Base-by-base conservation (phyloP, 163 green algal species). In the Volvox carteri region DNA sequence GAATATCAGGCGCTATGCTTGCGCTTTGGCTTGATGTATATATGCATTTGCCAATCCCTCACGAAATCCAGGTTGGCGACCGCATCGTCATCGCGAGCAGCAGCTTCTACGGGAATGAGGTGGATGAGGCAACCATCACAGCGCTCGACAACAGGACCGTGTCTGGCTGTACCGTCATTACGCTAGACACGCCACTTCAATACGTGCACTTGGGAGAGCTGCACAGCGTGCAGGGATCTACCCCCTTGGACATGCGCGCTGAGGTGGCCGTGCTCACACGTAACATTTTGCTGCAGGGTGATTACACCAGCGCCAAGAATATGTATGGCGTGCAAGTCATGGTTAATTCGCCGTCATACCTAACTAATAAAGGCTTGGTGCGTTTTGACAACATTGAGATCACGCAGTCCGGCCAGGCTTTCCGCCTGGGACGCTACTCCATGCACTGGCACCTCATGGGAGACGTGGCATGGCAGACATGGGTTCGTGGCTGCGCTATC, bases 381-480 rank as follows among this genome's bases (percentile, higher is more conserved):
- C 68, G 79, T 23, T 83, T 92, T 25, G 84, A 92, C 54, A 84
- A 94, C 58, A 86, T 95, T 16, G 92, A 95, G 80, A 18, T 94
- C 52, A 60, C 65, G 21, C 67, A 84, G 54, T 74, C 41, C n/a
- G 93, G 93, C 0, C 93, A 95, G 86, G 92, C 90, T n/a, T 94
- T 92, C 86, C 77, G 86, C 16, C 87, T 97, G 67, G 94, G 94
- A 39, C 87, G 94, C 54, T 97, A 97, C 90, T 89, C 91, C 2
- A 89, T 97, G 39, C 95, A 97, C 87, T 97, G 95, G 86, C 95
- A 97, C 92, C 92, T 96, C 86, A 89, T 93, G 35, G 92, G 92
- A 18, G 86, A 93, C 35, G 78, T 91, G 4, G 42, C 28, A 2
- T 93, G 90, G 60, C 62, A 84, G n/a, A 88, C 76, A 8, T 94